These are phyloP conservation scores for Amanita pallidorosea DNA, from an alignment of 768 basidiomycete species.

Conservation along the genomic window DNA sequence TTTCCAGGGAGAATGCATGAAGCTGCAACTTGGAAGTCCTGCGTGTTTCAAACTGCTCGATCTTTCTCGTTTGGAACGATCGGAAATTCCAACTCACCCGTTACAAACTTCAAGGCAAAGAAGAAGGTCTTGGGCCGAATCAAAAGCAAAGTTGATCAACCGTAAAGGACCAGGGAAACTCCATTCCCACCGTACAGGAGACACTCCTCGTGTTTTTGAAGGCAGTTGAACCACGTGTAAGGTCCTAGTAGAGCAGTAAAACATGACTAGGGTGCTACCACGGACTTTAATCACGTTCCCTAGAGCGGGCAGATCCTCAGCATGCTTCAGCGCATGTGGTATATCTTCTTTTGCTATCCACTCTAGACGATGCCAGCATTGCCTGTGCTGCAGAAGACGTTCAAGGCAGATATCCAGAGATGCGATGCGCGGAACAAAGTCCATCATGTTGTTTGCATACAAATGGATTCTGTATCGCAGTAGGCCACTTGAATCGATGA, in stretches of 20 bases:
- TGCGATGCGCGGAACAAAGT: neutral
- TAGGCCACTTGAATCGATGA: constrained; percentile 1
- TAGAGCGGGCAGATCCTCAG: neutral
- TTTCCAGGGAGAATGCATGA: constrained; percentile 35
- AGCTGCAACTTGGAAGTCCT: neutral
- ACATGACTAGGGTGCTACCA: neutral
- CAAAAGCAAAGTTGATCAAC: neutral
- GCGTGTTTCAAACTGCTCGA: neutral
- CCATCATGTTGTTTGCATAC: constrained; percentile 7
- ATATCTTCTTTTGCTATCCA: neutral
- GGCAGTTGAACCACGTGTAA: neutral
- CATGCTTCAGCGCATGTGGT: neutral
- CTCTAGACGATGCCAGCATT: neutral
- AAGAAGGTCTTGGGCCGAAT: neutral
- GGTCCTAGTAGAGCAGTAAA: neutral
- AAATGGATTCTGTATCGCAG: constrained; percentile 8
- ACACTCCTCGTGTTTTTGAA: neutral
- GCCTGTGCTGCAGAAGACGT: neutral
- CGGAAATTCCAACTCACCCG: neutral
- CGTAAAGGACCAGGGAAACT: neutral
- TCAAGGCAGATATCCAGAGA: neutral
- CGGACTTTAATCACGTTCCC: neutral
- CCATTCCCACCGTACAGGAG: neutral
- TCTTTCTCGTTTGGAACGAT: too few relatives aligned
- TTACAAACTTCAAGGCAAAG: neutral